Base-by-base conservation (phyloP, 139 green algal genomes). In the Chlorella sp. region DNA sequence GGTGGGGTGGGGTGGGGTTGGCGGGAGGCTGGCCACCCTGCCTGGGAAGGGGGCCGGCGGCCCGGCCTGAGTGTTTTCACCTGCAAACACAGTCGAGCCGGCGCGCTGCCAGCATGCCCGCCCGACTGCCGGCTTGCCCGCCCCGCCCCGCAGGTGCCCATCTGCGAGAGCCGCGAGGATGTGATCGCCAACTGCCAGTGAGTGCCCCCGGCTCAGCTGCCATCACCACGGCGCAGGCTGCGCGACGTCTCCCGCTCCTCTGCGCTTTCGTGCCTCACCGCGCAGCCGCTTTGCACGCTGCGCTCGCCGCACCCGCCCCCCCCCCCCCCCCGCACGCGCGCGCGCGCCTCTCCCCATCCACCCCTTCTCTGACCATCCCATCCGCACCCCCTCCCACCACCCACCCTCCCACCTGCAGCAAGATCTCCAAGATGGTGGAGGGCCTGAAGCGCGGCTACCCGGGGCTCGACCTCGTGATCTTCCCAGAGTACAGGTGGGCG, bases 161-260 rank as follows among this genome's bases (percentile, higher is more conserved):
- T 77, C 6, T 67, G 59, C 19, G 71, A 77, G 56, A 69, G 40
- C 29, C 71, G 42, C 41, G 56, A 77, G 41, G 36, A 77, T 25
- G 71, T 77, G n/a, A 31, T 67, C 35, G 55, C 33, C 3, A 77
- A 77, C 56, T 77, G 71, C 71, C 51, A 62, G 56, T 77, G 56
- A 69, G 55, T 55, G 8, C 5, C 5, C 7, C 27, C 11, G 29
- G 8, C 29, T n/a, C 15, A 43, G 58, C n/a, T 31, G 19, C n/a
- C 53, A 61, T 23, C n/a, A 29, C 11, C 9, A 17, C 53, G 19
- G 14, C 53, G 19, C 14, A 35, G 7, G 11, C 53, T 61, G 53
- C 7, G 17, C 23, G 53, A 8, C 53, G 11, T 31, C 27, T n/a
- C 31, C 15, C 27, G 53, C 23, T 36, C 8, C 21, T 23, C 53